These are phyloP conservation scores for Colletotrichum truncatum DNA, from an alignment of 2,329 filamentous ascomycete genomes.

Conservation along the genomic window DNA sequence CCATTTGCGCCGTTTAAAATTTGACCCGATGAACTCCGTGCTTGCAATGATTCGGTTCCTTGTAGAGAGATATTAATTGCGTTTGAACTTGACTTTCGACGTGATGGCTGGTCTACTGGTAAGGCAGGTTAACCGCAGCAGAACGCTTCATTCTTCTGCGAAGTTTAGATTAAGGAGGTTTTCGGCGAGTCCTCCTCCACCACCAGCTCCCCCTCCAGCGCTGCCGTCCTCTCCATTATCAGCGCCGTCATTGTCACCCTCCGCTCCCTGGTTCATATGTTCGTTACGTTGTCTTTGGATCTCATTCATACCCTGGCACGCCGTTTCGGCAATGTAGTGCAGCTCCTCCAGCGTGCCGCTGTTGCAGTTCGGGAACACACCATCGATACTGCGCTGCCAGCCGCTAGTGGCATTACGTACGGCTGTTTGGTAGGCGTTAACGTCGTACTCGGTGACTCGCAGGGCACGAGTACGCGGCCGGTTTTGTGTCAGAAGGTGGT, in stretches of 20 bases:
- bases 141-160: neutral
- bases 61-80: neutral
- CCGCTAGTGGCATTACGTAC: slow-evolving; percentile 50
- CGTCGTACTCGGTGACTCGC: slow-evolving; percentile 44
- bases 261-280: slow-evolving; percentile 3
- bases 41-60: neutral
- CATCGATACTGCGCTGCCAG: slow-evolving; percentile 54
- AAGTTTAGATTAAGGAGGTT: slow-evolving; percentile 28
- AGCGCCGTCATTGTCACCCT: neutral
- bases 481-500: slow-evolving; percentile 35
- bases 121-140: neutral
- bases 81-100: neutral
- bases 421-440: slow-evolving; percentile 46
- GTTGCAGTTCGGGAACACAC: slow-evolving; percentile 54
- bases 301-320: slow-evolving; percentile 53
- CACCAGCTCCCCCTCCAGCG: neutral
- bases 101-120: neutral
- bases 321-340: slow-evolving; percentile 53
- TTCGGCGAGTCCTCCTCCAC: slow-evolving; percentile 17
- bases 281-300: slow-evolving; percentile 42
- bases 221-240: neutral
- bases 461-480: slow-evolving; percentile 33
- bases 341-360: slow-evolving; percentile 53
- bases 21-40: neutral
- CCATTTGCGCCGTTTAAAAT: neutral